These are phyloP conservation scores for Apiospora arundinis DNA, from an alignment of 2,329 filamentous ascomycete genomes.

Conservation along the genomic window DNA sequence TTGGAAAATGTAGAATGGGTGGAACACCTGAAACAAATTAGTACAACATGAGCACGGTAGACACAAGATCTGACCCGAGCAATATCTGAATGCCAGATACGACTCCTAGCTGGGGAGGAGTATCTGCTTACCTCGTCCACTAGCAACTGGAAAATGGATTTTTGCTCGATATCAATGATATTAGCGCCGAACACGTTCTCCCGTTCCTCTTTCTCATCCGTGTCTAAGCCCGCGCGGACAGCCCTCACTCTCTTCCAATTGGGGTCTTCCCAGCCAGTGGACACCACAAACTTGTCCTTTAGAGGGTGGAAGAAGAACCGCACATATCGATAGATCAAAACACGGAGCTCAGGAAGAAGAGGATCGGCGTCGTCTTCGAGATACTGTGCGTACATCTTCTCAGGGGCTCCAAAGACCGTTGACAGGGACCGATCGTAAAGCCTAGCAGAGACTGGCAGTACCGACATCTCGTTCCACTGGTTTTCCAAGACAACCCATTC, in stretches of 20 bases:
- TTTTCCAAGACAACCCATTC: constrained; percentile 97
- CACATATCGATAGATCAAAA: constrained; percentile 91
- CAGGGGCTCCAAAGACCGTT: constrained; percentile 70
- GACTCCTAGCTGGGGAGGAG: constrained; percentile 20
- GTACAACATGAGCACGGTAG: neutral
- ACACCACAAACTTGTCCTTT: constrained; percentile 86
- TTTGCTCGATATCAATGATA: constrained; percentile 91
- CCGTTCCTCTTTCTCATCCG: constrained; percentile 83
- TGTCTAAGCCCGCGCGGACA: constrained; percentile 81
- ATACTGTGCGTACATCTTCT: constrained; percentile 62
- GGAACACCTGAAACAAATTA: constrained; percentile 70
- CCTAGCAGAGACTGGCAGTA: constrained; percentile 69
- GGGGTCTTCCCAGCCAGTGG: constrained; percentile 93
- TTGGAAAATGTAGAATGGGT: constrained; percentile 98
- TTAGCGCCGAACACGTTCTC: constrained; percentile 90
- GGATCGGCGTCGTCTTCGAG: constrained; percentile 78
- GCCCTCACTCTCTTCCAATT: constrained; percentile 79
- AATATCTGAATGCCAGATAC: neutral
- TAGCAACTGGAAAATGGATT: constrained; percentile 80
- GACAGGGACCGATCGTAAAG: constrained; percentile 62
- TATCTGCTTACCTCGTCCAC: constrained; percentile 75
- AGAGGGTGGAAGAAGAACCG: constrained; percentile 89
- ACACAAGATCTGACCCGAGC: neutral
- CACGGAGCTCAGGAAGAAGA: constrained; percentile 74
- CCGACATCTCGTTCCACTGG: constrained; percentile 90